Evolutionary conservation across 129 eudicot species (phyloP).

Genomic region (Escallonia rubra): DNA sequence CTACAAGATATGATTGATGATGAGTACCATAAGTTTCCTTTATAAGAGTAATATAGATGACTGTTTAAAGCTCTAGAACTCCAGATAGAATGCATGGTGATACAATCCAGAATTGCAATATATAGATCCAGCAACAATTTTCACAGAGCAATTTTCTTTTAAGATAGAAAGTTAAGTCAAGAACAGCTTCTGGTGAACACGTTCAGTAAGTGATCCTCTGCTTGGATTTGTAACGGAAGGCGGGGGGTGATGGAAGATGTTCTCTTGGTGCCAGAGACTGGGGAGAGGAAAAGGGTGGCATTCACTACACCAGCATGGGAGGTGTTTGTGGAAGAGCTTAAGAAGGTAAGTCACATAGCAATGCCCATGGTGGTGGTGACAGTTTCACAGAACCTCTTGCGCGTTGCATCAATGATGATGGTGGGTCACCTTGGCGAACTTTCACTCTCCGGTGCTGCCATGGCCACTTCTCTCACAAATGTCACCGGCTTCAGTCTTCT

Average conservation of each 20-base stretch:
- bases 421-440: constrained; percentile 30
- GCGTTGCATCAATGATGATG: constrained; percentile 29
- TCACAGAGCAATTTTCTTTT: too few relatives aligned
- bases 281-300: background rate
- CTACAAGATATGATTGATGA: too few relatives aligned
- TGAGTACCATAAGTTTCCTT: too few relatives aligned
- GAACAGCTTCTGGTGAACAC: too few relatives aligned
- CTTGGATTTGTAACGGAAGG: background rate
- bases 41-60: too few relatives aligned
- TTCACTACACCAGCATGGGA: background rate
- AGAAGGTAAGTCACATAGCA: constrained; percentile 17
- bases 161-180: too few relatives aligned
- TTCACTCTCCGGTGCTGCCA: constrained; percentile 21
- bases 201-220: too few relatives aligned
- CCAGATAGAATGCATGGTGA: too few relatives aligned
- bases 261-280: background rate
- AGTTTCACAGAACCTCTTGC: constrained; percentile 25
- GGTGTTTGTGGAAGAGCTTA: constrained; percentile 10
- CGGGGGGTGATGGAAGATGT: background rate
- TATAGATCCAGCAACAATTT: too few relatives aligned
- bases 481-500: constrained; percentile 30
- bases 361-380: constrained; percentile 35
- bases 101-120: too few relatives aligned
- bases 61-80: too few relatives aligned
- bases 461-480: constrained; percentile 31